Base-by-base conservation (phyloP, 306 rosid genomes). In the Dicorynia guianensis region DNA sequence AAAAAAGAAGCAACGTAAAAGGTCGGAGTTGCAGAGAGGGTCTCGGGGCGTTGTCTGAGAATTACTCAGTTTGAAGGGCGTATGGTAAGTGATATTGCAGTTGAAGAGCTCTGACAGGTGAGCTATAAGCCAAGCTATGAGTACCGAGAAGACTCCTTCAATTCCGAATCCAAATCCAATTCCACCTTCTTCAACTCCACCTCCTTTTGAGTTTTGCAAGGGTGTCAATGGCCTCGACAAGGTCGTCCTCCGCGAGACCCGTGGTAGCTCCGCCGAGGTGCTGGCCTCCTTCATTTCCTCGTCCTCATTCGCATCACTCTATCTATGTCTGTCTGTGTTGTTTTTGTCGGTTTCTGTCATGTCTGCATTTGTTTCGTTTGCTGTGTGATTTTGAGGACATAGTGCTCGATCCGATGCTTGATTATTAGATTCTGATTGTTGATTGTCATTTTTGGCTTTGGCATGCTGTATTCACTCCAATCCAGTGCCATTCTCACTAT, bases 191-290 rank as follows among this genome's bases (percentile, higher is more conserved):
- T n/a, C 66, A 25, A 35, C 42, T 34, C 58, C 64, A 30, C 76
- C 53, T 40, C 49, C 46, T 11, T 58, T 43, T 71, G 87, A 82
- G 43, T 11, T 80, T n/a, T 36, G 69, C 76, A 89, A 83, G 57
- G 97, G 91, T 80, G 4, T 72, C 82, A 88, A 88, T 86, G 96
- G 92, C 72, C 84, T 84, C 72, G 83, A 87, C 47, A 87, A 87
- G 80, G 63, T 87, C 63, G 72, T 90, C 14, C 85, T 80, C 47
- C 81, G 84, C 63, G 67, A 87, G 4, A 62, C 86, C 0, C 82
- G 84, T 44, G 89, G 91, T 8, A 35, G 76, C 75, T 82, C 89
- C 61, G 85, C 83, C 4, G 89, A 87, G 89, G 91, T 71, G 5
- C 10, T 20, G 35, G 8, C 39, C 12, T 83, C 30, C 14, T 25